A percentile compares a stretch with the other conserved stretches of the same genome.
Conservation (phyloP, 352 stramenopile genomes). For the Pythium monospermum region DNA sequence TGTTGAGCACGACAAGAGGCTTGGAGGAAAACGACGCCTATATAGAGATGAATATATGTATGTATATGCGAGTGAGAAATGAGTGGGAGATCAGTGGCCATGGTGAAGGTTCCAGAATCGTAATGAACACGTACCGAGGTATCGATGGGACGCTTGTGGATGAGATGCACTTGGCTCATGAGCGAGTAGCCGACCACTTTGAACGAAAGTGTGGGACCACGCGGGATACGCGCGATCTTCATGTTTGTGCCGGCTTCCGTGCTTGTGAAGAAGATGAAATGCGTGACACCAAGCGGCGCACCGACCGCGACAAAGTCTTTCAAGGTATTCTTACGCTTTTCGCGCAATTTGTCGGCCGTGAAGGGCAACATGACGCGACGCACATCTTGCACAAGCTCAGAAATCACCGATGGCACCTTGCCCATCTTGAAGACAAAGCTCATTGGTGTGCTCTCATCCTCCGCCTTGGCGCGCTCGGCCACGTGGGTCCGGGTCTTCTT, state of each 20-base stretch:
- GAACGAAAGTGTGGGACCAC: constrained; percentile 95
- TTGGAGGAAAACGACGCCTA: constrained; percentile 82
- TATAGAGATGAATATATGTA: neutral
- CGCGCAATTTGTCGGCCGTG: constrained; percentile 90
- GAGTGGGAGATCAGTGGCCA: neutral
- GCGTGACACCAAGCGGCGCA: constrained; percentile 92
- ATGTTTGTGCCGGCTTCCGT: constrained; percentile 93
- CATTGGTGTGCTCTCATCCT: constrained; percentile 85
- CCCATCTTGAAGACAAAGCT: constrained; percentile 92
- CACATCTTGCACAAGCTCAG: constrained; percentile 89
- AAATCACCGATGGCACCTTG: constrained; percentile 71
- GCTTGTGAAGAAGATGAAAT: constrained; percentile 96
- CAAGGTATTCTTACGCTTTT: constrained; percentile 90
- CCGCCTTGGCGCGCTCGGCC: constrained; percentile 45
- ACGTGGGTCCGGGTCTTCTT: constrained; percentile 84
- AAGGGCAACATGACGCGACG: constrained; percentile 94
- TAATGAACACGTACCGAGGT: constrained; percentile 32
- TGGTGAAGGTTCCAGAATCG: neutral
- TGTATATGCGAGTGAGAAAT: neutral
- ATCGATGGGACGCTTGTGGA: constrained; percentile 91
- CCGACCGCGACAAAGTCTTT: constrained; percentile 92
- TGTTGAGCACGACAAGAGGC: constrained; percentile 97
- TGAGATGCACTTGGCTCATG: constrained; percentile 87
- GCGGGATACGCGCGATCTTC: constrained; percentile 90
- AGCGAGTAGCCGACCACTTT: constrained; percentile 89